Percentiles rank a stretch among this genome's conserved stretches.
These are phyloP conservation scores for Apiospora hydei DNA, from an alignment of 2,329 filamentous ascomycete genomes.

Conservation along the genomic window DNA sequence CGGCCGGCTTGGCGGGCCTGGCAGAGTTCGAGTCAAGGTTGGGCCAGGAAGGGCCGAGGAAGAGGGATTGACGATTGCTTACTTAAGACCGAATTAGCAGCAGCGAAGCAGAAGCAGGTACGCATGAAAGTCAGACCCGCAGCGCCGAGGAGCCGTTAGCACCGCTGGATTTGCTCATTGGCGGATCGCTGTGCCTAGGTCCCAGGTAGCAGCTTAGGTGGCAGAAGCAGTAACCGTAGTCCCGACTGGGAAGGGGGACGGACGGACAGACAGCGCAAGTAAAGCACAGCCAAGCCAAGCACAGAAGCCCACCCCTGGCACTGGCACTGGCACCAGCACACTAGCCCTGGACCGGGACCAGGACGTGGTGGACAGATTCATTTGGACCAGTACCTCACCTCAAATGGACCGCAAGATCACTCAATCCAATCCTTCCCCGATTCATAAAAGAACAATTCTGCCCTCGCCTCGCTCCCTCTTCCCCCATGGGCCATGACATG, in stretches of 20 bases:
- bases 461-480: not conserved
- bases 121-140: not conserved
- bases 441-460: conserved; percentile 20
- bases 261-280: not conserved
- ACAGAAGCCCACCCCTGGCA: not conserved
- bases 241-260: not conserved
- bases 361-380: conserved; percentile 18
- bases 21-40: not conserved
- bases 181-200: not conserved
- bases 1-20: not conserved
- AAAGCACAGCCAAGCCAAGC: too few species aligned
- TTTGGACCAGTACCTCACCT: conserved; percentile 10
- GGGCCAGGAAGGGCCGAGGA: not conserved
- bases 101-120: not conserved
- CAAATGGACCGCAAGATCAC: not conserved
- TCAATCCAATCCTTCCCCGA: conserved; percentile 6
- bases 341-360: not conserved
- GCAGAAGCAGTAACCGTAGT: not conserved
- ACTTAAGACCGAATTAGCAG: not conserved
- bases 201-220: not conserved
- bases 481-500: conserved; percentile 9
- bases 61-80: not conserved
- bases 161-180: not conserved
- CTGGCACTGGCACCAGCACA: not conserved
- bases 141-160: conserved; percentile 20